Evolutionary conservation across 129 eudicot genomes (phyloP).

Genomic region (Chrysanthemum makinoi): DNA sequence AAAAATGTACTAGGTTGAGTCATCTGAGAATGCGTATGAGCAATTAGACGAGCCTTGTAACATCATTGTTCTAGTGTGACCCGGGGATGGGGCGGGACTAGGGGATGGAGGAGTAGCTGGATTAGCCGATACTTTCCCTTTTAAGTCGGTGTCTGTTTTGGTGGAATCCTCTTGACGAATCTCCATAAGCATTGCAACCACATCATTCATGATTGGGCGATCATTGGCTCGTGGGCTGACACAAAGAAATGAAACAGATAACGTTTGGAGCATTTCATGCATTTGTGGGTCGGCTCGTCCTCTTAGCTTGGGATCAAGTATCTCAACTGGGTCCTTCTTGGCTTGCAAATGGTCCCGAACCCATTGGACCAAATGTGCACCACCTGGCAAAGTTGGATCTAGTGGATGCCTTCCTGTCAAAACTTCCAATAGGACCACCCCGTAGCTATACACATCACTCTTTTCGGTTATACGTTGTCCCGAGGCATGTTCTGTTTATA

Average conservation of each 20-base stretch:
- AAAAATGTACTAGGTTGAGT: constrained; percentile 41
- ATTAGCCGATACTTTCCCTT: constrained; percentile 38
- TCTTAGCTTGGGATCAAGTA: constrained; percentile 83
- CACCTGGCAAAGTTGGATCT: constrained; percentile 93
- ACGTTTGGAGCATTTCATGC: constrained; percentile 97
- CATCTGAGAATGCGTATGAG: constrained; percentile 88
- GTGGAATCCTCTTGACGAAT: constrained; percentile 60
- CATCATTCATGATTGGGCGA: constrained; percentile 93
- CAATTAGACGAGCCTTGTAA: constrained; percentile 80
- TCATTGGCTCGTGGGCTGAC: constrained; percentile 71
- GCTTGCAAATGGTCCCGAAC: constrained; percentile 71
- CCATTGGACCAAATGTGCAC: constrained; percentile 90
- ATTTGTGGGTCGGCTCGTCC: constrained; percentile 90
- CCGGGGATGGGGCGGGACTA: constrained; percentile 25
- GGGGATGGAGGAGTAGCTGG: constrained; percentile 6
- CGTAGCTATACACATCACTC: constrained; percentile 95
- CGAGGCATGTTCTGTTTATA: constrained; percentile 69
- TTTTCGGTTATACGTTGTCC: constrained; percentile 76
- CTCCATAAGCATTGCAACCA: constrained; percentile 93
- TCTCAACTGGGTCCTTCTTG: constrained; percentile 57
- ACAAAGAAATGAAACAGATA: constrained; percentile 86
- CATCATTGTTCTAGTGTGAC: constrained; percentile 45
- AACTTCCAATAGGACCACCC: constrained; percentile 88
- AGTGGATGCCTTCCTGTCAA: constrained; percentile 97
- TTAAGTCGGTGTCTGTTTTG: constrained; percentile 50